Evolutionary conservation across 225 moss, liverwort and hornwort genomes (phyloP).

Genomic region (Pleurozium schreberi): DNA sequence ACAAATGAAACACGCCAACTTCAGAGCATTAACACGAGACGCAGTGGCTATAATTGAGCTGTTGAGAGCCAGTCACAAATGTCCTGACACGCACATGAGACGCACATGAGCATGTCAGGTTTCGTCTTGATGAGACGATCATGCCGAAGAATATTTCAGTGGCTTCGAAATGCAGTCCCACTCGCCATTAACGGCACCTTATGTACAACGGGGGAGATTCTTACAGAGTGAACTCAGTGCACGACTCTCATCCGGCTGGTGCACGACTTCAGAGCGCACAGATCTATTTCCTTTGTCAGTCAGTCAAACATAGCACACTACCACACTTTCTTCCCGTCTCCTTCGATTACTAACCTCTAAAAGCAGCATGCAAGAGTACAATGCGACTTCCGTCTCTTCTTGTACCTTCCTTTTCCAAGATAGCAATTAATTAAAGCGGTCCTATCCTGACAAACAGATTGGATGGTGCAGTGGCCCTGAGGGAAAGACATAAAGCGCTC

Average conservation of each 20-base stretch:
- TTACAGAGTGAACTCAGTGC: background rate
- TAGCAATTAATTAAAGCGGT: conserved; percentile 1
- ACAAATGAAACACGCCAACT: background rate
- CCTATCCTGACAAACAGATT: background rate
- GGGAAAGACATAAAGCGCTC: background rate
- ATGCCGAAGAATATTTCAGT: background rate
- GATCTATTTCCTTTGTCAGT: background rate
- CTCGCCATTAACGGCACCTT: conserved; percentile 2
- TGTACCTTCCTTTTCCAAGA: background rate
- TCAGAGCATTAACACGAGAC: background rate
- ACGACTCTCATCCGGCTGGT: background rate
- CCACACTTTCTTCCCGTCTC: background rate
- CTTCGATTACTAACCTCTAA: background rate
- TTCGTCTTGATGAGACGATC: background rate
- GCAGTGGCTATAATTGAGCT: background rate
- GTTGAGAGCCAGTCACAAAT: background rate
- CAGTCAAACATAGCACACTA: background rate
- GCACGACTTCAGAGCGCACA: background rate
- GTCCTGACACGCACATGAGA: conserved; percentile 19
- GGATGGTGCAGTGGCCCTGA: background rate
- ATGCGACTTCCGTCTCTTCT: background rate
- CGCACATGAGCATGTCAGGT: conserved; percentile 16
- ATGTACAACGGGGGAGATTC: background rate
- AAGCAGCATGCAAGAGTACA: background rate
- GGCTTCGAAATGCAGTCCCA: background rate